Evolutionary conservation across 2,329 filamentous ascomycete genomes (phyloP).

Genomic region (Alternaria metachromatica): DNA sequence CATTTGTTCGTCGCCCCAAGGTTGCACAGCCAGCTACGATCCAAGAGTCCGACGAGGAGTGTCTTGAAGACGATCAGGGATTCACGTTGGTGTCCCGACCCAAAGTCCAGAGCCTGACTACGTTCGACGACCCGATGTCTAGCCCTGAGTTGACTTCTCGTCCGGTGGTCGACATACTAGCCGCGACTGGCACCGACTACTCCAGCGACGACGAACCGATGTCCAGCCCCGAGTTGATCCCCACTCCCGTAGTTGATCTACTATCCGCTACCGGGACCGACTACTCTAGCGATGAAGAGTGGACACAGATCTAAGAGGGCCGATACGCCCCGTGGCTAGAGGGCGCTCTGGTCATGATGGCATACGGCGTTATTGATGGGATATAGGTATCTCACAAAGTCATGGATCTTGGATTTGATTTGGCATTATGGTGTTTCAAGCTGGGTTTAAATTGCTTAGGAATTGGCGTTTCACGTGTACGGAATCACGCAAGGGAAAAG

Average conservation of each 20-base stretch:
- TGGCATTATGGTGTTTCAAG: not conserved
- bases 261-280: slow-evolving; percentile 13
- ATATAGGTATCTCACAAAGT: not conserved
- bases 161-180: slow-evolving; percentile 8
- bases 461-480: not conserved
- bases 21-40: not conserved
- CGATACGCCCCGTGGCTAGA: not conserved
- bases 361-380: not conserved
- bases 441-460: not conserved
- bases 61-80: slow-evolving; percentile 31
- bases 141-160: slow-evolving; percentile 17
- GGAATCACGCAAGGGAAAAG: not conserved
- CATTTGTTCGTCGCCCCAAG: slow-evolving; percentile 19
- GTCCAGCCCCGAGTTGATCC: slow-evolving; percentile 21
- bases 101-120: not conserved
- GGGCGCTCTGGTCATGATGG: not conserved
- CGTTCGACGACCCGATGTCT: slow-evolving; percentile 11
- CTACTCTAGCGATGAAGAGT: slow-evolving; percentile 19
- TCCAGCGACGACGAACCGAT: slow-evolving; percentile 17
- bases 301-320: not conserved
- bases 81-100: slow-evolving; percentile 32
- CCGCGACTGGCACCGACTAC: slow-evolving; percentile 16
- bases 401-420: not conserved
- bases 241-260: slow-evolving; percentile 7
- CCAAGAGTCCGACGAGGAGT: slow-evolving; percentile 5